A percentile compares a stretch with the other conserved stretches of the same genome.
Evolutionary conservation across 805 yeast species (phyloP).

Genomic region (Candida incommunis): DNA sequence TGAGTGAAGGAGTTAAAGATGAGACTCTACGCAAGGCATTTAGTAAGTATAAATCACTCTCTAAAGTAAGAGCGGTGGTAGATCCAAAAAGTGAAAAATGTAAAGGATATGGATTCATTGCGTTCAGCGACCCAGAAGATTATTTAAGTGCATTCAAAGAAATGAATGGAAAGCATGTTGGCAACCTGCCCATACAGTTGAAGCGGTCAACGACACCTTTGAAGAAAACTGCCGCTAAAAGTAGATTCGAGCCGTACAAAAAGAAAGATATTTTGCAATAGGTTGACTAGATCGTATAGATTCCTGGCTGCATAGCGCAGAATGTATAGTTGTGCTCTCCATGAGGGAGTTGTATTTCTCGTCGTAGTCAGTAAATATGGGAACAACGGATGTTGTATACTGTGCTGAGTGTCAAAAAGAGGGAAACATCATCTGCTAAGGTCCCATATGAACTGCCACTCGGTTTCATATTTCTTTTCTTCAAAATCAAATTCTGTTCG

Average conservation of each 20-base stretch:
- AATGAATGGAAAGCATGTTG: conserved; percentile 65
- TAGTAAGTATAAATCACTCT: conserved; percentile 34
- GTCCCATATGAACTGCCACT: no score
- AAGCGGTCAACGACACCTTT: conserved; percentile 35
- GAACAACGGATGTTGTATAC: no score
- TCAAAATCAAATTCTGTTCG: no score
- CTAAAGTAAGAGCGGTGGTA: conserved; percentile 45
- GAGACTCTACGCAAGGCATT: conserved; percentile 42
- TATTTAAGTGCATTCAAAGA: conserved; percentile 59
- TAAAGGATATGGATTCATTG: conserved; percentile 65
- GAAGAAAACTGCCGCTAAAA: not conserved
- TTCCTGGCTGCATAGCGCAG: no score
- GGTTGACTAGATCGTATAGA: no score
- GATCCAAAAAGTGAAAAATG: conserved; percentile 33
- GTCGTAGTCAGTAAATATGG: no score
- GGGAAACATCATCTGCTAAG: no score
- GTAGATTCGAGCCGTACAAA: not conserved
- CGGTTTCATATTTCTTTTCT: no score
- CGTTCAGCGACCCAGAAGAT: conserved; percentile 50
- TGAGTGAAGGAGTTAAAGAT: conserved; percentile 54
- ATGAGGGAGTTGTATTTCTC: no score
- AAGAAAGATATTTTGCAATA: no score
- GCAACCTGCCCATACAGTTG: conserved; percentile 56
- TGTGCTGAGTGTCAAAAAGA: no score
- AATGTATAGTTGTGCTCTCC: no score